Percentiles rank a stretch among this genome's conserved stretches.
phyloP scores from a whole-genome alignment of 2,329 filamentous ascomycete genomes.

The Teratosphaeriaceae sp. region DNA sequence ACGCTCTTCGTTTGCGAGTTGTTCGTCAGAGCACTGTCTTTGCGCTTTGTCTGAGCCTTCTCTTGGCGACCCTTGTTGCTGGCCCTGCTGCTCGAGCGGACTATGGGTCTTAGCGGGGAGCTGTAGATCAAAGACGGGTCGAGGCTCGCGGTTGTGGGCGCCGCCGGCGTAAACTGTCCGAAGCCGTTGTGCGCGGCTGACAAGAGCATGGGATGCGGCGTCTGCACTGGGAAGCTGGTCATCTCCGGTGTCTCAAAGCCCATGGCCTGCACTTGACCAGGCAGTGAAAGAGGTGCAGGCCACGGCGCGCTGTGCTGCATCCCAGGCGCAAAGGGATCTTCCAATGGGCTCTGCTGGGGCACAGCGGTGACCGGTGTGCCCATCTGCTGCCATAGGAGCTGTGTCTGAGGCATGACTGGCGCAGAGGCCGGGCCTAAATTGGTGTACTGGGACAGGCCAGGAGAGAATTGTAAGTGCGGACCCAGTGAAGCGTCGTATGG shows the following conservation, averaged over 20 bases:
- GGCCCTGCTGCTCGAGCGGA: constrained; percentile 22
- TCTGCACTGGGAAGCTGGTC: constrained; percentile 24
- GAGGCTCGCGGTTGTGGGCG: constrained; percentile 33
- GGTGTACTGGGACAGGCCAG: constrained; percentile 49
- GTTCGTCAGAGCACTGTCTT: constrained; percentile 26
- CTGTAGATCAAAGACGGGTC: constrained; percentile 41
- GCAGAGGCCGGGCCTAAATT: constrained; percentile 48
- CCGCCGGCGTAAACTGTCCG: background rate
- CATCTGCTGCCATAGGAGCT: constrained; percentile 36
- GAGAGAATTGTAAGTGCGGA: constrained; percentile 50
- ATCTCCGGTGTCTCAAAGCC: constrained; percentile 26
- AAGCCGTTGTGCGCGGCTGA: constrained; percentile 10
- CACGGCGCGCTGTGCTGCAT: constrained; percentile 13
- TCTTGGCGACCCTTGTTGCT: constrained; percentile 7
- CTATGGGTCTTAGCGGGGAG: constrained; percentile 23
- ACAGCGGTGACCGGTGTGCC: constrained; percentile 9
- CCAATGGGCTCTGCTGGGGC: constrained; percentile 15
- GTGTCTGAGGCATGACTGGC: constrained; percentile 50
- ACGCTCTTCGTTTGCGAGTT: constrained; percentile 36
- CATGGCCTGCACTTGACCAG: constrained; percentile 11
- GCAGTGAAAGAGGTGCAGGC: constrained; percentile 11
- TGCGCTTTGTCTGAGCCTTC: constrained; percentile 14
- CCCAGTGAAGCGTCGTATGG: constrained; percentile 41
- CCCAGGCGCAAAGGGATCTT: constrained; percentile 25
- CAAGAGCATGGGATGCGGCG: constrained; percentile 17